phyloP scores from a whole-genome alignment of 352 stramenopile genomes.

The Blastocystis sp. region DNA sequence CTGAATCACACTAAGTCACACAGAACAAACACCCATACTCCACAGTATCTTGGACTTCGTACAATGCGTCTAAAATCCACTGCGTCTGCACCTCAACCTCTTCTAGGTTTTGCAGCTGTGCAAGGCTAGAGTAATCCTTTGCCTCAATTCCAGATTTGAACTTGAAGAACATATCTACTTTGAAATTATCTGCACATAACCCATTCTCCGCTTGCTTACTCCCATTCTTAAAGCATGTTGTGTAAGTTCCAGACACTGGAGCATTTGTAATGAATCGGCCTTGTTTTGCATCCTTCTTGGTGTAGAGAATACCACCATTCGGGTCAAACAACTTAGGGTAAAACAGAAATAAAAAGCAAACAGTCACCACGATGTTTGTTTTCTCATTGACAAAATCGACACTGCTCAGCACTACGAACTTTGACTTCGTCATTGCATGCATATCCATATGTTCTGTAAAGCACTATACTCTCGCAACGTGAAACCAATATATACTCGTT shows the following conservation, averaged over 20 bases:
- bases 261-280: slow-evolving; percentile 34
- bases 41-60: slow-evolving; percentile 45
- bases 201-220: not conserved
- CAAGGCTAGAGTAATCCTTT: slow-evolving; percentile 54
- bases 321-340: not conserved
- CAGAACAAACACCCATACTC: not conserved
- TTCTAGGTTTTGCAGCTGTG: slow-evolving; percentile 40
- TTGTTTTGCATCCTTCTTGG: slow-evolving; percentile 1
- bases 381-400: not conserved
- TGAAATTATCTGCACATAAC: not conserved
- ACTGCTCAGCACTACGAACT: not conserved
- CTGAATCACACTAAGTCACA: slow-evolving; percentile 35
- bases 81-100: slow-evolving; percentile 47
- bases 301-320: not conserved
- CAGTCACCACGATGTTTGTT: slow-evolving; percentile 15
- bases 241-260: slow-evolving; percentile 9
- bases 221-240: slow-evolving; percentile 25
- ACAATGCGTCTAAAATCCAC: slow-evolving; percentile 59
- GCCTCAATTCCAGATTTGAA: slow-evolving; percentile 56
- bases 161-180: slow-evolving; percentile 31
- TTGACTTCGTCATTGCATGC: slow-evolving; percentile 44
- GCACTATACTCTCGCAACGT: not conserved
- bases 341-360: not conserved
- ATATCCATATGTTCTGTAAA: slow-evolving; percentile 56
- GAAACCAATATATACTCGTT: not conserved